Evolutionary conservation across 2,329 filamentous ascomycete genomes (phyloP).

Genomic region (Calonectria pseudoreteaudii): DNA sequence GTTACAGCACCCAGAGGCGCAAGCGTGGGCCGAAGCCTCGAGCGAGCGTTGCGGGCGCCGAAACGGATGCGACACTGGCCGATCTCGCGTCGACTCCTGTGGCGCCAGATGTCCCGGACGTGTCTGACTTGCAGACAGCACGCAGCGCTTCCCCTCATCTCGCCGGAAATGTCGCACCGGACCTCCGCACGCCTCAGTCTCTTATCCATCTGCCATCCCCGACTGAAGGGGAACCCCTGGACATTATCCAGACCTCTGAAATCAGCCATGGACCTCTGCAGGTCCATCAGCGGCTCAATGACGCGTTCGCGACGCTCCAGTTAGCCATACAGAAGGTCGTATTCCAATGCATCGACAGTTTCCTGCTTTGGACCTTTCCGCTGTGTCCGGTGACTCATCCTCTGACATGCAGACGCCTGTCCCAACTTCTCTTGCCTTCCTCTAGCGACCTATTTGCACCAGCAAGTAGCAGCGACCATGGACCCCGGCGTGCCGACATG

Average conservation of each 20-base stretch:
- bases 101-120: background rate
- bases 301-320: background rate
- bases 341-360: slow-evolving; percentile 10
- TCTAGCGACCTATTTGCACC: slow-evolving; percentile 3
- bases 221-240: background rate
- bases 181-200: background rate
- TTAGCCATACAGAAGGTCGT: background rate
- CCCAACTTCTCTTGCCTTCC: background rate
- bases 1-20: slow-evolving; percentile 13
- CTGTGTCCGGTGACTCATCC: slow-evolving; percentile 4
- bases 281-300: slow-evolving; percentile 6
- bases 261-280: background rate
- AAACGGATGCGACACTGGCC: background rate
- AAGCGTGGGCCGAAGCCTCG: slow-evolving; percentile 27
- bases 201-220: background rate
- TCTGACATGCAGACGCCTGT: background rate
- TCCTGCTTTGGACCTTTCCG: slow-evolving; percentile 8
- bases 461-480: background rate
- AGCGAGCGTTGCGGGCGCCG: background rate
- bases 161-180: background rate
- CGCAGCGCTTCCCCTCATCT: background rate
- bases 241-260: background rate
- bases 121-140: background rate
- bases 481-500: background rate
- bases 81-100: background rate